Evolutionary conservation across 1,284 basidiomycete species (phyloP).

Genomic region (Cryptococcus floricola): DNA sequence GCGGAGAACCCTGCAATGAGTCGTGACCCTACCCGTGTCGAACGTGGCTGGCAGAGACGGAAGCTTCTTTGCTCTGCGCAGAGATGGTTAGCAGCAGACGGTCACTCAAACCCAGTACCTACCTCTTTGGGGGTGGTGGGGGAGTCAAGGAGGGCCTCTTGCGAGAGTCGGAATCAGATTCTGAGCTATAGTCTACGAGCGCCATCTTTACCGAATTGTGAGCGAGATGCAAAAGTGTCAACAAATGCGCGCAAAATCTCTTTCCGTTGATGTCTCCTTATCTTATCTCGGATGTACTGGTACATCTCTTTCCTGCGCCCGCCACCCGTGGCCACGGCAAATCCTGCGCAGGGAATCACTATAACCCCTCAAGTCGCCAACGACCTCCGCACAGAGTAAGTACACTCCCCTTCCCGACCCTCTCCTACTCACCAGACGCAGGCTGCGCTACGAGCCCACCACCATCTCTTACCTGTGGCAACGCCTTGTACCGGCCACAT

Average conservation of each 20-base stretch:
- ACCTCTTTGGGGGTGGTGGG: conserved; percentile 5
- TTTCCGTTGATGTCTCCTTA: neutral
- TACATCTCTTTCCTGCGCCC: conserved; percentile 50
- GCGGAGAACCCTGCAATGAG: neutral
- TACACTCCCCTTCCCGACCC: neutral
- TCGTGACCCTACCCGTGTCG: conserved; percentile 3
- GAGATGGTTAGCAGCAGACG: no score
- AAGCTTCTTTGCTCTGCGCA: conserved; percentile 8
- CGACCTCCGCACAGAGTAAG: conserved; percentile 49
- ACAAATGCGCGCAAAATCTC: neutral
- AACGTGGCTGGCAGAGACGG: conserved; percentile 14
- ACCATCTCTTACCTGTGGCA: conserved; percentile 43
- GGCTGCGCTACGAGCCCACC: conserved; percentile 37
- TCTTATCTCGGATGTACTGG: conserved; percentile 42
- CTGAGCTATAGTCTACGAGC: conserved; percentile 17
- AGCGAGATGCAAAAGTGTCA: neutral
- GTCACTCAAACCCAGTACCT: neutral
- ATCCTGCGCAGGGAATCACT: conserved; percentile 23
- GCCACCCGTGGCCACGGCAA: conserved; percentile 34
- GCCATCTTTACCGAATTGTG: conserved; percentile 3
- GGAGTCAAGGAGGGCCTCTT: neutral
- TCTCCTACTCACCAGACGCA: conserved; percentile 7
- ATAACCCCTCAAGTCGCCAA: conserved; percentile 51
- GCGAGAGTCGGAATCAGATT: neutral
- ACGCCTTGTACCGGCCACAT: conserved; percentile 13